phyloP scores from a whole-genome alignment of 1,139 yeast species.

The Suhomyces taliae region DNA sequence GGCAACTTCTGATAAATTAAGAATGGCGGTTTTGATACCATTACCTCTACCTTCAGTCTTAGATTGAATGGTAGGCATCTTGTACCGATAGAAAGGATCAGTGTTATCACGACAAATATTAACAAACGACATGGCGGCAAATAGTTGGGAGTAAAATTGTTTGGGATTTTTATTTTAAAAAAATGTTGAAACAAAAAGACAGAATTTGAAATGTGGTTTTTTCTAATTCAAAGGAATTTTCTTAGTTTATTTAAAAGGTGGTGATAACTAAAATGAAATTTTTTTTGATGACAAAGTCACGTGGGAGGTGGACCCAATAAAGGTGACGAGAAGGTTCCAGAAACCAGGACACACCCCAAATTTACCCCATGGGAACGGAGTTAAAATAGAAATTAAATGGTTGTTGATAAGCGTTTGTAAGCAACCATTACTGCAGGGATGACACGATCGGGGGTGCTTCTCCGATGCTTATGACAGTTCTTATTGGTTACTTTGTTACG shows the following conservation, averaged over 20 bases:
- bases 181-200: too few relatives aligned
- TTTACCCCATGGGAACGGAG: too few relatives aligned
- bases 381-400: too few relatives aligned
- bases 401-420: too few relatives aligned
- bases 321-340: too few relatives aligned
- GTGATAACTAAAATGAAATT: background rate
- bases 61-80: constrained; percentile 97
- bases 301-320: background rate
- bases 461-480: too few relatives aligned
- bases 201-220: background rate
- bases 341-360: too few relatives aligned
- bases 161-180: constrained; percentile 2
- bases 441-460: too few relatives aligned
- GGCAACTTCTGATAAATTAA: constrained; percentile 89
- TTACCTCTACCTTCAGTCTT: constrained; percentile 99
- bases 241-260: background rate
- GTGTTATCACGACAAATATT: constrained; percentile 96
- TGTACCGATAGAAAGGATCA: constrained; percentile 98
- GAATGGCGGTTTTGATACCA: constrained; percentile 95
- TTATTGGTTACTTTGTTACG: too few relatives aligned
- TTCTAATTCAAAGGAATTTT: too few relatives aligned
- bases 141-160: background rate
- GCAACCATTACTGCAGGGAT: too few relatives aligned
- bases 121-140: constrained; percentile 69
- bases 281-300: background rate